phyloP scores from a whole-genome alignment of 495 filamentous ascomycete species.

The Pyrenula massariospora region DNA sequence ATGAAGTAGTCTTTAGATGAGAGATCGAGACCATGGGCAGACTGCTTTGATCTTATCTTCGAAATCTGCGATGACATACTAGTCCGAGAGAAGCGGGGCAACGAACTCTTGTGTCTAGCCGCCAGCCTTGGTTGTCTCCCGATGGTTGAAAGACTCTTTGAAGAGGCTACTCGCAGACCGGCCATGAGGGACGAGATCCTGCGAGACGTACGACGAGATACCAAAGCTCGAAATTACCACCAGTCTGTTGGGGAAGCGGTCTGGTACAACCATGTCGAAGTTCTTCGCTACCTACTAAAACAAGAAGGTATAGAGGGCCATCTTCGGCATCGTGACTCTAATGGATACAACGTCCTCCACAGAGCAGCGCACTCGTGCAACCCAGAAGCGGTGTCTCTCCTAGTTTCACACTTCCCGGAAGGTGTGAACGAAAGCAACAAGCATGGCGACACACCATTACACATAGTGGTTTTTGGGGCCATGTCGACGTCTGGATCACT shows the following conservation, averaged over 20 bases:
- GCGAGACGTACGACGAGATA: constrained; percentile 1
- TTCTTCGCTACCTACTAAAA: constrained; percentile 3
- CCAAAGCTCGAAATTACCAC: neutral
- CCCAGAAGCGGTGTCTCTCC: no score
- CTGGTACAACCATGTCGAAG: constrained; percentile 2
- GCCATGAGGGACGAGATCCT: constrained; percentile 2
- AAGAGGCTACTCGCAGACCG: constrained; percentile 3
- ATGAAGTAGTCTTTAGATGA: no score
- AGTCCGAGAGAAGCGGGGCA: no score
- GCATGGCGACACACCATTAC: no score
- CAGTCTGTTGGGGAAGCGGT: constrained; percentile 3
- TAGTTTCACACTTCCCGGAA: no score
- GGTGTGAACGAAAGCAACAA: no score
- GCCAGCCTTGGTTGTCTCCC: constrained; percentile 2
- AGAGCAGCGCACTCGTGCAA: no score
- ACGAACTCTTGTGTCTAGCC: no score
- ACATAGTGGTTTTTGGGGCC: neutral
- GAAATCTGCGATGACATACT: no score
- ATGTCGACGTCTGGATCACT: neutral
- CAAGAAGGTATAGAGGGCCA: constrained; percentile 2
- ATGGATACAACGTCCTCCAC: no score
- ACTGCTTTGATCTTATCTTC: no score
- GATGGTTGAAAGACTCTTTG: constrained; percentile 4
- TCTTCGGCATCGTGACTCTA: constrained; percentile 2
- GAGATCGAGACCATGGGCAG: no score